Conservation (phyloP, 805 yeast genomes). For the Cephaloascus fragrans region DNA sequence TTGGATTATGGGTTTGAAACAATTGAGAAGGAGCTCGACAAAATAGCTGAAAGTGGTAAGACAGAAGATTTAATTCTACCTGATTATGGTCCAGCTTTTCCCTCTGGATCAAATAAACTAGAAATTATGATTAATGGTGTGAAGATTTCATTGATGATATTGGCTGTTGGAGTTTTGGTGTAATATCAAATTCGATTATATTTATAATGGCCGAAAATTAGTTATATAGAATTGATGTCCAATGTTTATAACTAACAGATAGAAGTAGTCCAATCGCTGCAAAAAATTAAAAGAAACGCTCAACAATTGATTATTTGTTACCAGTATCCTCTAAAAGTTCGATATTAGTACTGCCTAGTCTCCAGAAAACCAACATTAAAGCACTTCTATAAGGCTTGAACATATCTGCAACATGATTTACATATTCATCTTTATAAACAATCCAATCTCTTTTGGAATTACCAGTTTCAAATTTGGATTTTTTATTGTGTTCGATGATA, state of each 20-base stretch:
- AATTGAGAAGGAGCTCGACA: constrained; percentile 25
- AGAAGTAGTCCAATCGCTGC: too few relatives aligned
- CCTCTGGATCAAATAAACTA: neutral
- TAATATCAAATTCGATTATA: too few relatives aligned
- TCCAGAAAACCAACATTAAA: constrained; percentile 69
- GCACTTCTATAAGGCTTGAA: constrained; percentile 61
- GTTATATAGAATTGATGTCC: too few relatives aligned
- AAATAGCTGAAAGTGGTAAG: constrained; percentile 11
- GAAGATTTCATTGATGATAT: neutral
- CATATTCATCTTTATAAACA: constrained; percentile 51
- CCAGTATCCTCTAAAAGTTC: constrained; percentile 26
- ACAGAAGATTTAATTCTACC: constrained; percentile 1
- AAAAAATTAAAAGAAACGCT: too few relatives aligned
- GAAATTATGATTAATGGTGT: neutral
- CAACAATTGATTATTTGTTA: too few relatives aligned
- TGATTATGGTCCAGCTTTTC: neutral
- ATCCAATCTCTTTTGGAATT: constrained; percentile 52
- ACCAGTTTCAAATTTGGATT: constrained; percentile 24
- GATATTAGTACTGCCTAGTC: constrained; percentile 49
- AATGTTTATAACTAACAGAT: too few relatives aligned
- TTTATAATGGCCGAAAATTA: too few relatives aligned
- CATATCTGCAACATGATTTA: constrained; percentile 41
- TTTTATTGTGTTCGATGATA: constrained; percentile 19
- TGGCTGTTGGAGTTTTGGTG: neutral
- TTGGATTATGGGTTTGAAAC: constrained; percentile 27